Evolutionary conservation across 2,329 filamentous ascomycete species (phyloP).

Genomic region (Leptoxyphium fumago): DNA sequence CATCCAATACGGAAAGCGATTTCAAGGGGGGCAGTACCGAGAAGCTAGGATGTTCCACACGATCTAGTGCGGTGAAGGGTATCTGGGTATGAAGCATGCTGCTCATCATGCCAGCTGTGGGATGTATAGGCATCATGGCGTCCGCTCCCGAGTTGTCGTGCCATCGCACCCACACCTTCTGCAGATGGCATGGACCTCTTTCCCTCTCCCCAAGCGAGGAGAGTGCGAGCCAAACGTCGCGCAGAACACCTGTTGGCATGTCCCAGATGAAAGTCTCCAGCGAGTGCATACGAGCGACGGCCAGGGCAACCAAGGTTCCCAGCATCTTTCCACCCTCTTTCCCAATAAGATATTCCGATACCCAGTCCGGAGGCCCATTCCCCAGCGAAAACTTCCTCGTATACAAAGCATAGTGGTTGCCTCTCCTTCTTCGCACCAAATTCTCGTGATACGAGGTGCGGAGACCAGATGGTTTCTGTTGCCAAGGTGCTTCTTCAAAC

Average conservation of each 20-base stretch:
- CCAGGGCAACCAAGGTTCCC: slow-evolving; percentile 65
- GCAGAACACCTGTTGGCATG: slow-evolving; percentile 71
- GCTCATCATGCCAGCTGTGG: slow-evolving; percentile 10
- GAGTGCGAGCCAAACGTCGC: slow-evolving; percentile 68
- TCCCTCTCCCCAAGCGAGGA: slow-evolving; percentile 51
- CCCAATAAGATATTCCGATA: slow-evolving; percentile 65
- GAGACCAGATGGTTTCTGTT: slow-evolving; percentile 16
- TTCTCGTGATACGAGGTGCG: slow-evolving; percentile 12
- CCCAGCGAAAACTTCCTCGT: slow-evolving; percentile 71
- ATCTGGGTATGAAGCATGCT: slow-evolving; percentile 9
- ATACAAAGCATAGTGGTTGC: slow-evolving; percentile 65
- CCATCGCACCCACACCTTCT: slow-evolving; percentile 68
- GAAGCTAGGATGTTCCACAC: slow-evolving; percentile 66
- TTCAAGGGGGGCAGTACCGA: slow-evolving; percentile 61
- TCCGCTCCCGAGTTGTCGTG: slow-evolving; percentile 54
- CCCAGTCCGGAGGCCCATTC: slow-evolving; percentile 67
- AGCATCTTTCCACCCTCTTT: slow-evolving; percentile 82
- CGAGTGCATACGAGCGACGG: slow-evolving; percentile 67
- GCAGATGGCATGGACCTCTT: slow-evolving; percentile 49
- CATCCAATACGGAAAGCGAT: slow-evolving; percentile 62
- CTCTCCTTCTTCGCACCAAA: slow-evolving; percentile 34
- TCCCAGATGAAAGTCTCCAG: slow-evolving; percentile 77
- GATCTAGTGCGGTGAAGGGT: slow-evolving; percentile 26
- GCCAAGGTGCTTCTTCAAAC: slow-evolving; percentile 36
- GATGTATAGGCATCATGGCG: slow-evolving; percentile 20